Base-by-base conservation (phyloP, 371 early-diverging fungal species). In the Synchytrium microbalum region DNA sequence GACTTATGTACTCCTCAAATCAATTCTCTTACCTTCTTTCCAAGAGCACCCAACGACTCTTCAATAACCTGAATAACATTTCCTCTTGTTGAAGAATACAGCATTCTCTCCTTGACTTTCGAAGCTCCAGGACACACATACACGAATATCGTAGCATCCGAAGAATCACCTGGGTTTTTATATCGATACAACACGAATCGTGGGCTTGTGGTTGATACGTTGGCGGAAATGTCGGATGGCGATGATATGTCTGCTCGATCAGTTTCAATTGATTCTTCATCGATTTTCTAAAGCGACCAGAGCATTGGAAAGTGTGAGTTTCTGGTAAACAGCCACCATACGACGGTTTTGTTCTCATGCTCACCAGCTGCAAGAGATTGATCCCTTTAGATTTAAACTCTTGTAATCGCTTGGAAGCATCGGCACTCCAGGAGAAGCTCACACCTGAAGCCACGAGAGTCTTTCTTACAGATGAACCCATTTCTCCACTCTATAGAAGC, bases 91-190 rank as follows among this genome's bases (percentile, higher is more conserved):
- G 91, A 83, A 5, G 92, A 89, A 68, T 89, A 92, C 59, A 91
- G 60, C 95, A 92, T 94, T n/a, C 88, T 82, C 61, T 89, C 86
- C 52, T 88, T 86, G 64, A 94, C 86, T 69, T 88, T 89, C 54
- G 91, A 86, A 1, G 72, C 61, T 3, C 85, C 75, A 3, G 95
- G 93, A 68, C 92, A 94, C 27, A 85, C 83, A 68, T 90, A 91
- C 60, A 90, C 77, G 69, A 91, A 91, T 16, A 91, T 80, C 84
- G 46, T 38, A 19, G 46, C 46, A 38, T 38, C 46, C 46, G 19
- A 24, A 13, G 27, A 58, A 30, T 53, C 31, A 46, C 19, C 27
- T 23, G 71, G 62, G 1, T 64, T 62, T 58, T 79, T 73, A 67
- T 79, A 79, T 10, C 78, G 65, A 64, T 76, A 86, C 59, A 90